Base-by-base conservation (phyloP, 2,329 filamentous ascomycete species). In the Exophiala spinifera region DNA sequence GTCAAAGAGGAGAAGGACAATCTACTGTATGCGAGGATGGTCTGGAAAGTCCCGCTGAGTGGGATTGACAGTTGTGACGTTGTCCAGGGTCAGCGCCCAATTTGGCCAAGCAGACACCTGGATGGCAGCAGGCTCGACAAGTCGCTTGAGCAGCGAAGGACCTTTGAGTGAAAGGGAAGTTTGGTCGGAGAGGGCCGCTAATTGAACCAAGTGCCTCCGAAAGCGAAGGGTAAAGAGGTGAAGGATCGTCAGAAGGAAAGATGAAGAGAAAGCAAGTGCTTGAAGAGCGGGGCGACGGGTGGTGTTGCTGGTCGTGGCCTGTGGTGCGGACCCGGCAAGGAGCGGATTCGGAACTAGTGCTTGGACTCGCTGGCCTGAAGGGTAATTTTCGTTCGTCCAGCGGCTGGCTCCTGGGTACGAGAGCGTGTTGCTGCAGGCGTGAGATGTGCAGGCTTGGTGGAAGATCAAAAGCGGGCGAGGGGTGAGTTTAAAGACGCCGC, bases 401-500 rank as follows among this genome's bases (percentile, higher is more conserved):
- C 40, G 45, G 28, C 28, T 10, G 28, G 53, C 37, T 28, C 39
- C n/a, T 36, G n/a, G 15, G 14, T 46, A 52, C 51, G 21, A 21
- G 51, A 44, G 46, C 47, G 51, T 44, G 53, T 44, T 46, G 57
- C 28, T 40, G 51, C 51, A 48, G 40, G 48, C 44, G 50, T 46
- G 44, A 39, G 51, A 57, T 61, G 42, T 59, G 53, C 59, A 51
- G 53, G 59, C 56, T 54, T 56, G 56, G 50, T 56, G 49, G 57
- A 53, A 57, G 56, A 61, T 61, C 59, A 61, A 61, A 61, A 59
- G 59, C 59, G 59, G 59, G 53, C 53, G 46, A 51, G 45, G 51
- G 51, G 49, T 57, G 52, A 53, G 57, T 55, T 55, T 57, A 57
- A 57, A 55, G 57, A 43, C 53, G 48, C 53, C 45, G 46, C 55